A percentile compares a stretch with the other conserved stretches of the same genome.
Evolutionary conservation across 2,329 filamentous ascomycete species (phyloP).

Genomic region (Aspergillus thermomutatus): DNA sequence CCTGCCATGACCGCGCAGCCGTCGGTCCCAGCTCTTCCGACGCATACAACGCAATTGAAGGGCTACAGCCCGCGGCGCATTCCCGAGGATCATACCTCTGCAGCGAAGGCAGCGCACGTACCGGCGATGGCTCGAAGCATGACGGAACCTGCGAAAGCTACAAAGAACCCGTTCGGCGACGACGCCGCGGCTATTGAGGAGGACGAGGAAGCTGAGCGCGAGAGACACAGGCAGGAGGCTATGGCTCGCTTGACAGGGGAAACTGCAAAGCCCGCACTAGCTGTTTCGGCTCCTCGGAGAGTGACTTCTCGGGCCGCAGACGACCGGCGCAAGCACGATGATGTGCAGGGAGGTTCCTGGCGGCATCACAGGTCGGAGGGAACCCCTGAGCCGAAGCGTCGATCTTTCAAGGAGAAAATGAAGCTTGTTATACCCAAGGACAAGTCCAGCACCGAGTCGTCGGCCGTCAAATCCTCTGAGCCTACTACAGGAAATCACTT

Average conservation of each 20-base stretch:
- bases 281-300: conserved; percentile 8
- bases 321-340: background rate
- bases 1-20: conserved; percentile 7
- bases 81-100: background rate
- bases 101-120: background rate
- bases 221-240: conserved; percentile 29
- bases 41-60: conserved; percentile 3
- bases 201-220: conserved; percentile 16
- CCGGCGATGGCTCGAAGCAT: background rate
- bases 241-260: conserved; percentile 35
- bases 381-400: conserved; percentile 20
- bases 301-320: conserved; percentile 3
- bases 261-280: conserved; percentile 3
- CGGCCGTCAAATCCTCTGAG: conserved; percentile 6
- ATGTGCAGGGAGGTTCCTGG: background rate
- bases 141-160: background rate
- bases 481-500: conserved; percentile 27
- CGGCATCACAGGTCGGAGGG: conserved; percentile 2
- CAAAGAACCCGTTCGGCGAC: background rate
- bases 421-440: conserved; percentile 20
- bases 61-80: background rate
- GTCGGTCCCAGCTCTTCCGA: conserved; percentile 9
- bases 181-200: conserved; percentile 6
- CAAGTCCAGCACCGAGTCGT: conserved; percentile 1
- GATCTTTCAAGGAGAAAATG: conserved; percentile 30